phyloP scores from a whole-genome alignment of 2,329 filamentous ascomycete species.

The Clarireedia sp. region DNA sequence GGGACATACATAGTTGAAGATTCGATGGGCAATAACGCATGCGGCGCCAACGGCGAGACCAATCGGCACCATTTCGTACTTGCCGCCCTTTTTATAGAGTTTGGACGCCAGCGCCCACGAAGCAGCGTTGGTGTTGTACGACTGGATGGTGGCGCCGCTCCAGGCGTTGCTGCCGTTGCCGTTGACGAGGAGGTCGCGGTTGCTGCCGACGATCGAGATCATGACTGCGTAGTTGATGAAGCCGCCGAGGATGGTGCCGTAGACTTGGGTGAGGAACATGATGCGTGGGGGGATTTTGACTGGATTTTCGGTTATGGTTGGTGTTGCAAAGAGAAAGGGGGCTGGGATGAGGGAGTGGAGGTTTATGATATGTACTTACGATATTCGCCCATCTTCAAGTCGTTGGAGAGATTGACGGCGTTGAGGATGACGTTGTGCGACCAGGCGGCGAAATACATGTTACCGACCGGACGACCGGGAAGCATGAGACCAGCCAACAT shows the following conservation, averaged over 20 bases:
- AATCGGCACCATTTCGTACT: slow-evolving; percentile 42
- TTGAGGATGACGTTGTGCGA: slow-evolving; percentile 49
- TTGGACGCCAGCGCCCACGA: slow-evolving; percentile 44
- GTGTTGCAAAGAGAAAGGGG: neutral
- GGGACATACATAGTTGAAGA: slow-evolving; percentile 34
- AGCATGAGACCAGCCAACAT: slow-evolving; percentile 42
- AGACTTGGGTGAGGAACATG: slow-evolving; percentile 38
- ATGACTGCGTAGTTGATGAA: slow-evolving; percentile 41
- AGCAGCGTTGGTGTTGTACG: slow-evolving; percentile 37
- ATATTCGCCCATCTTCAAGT: slow-evolving; percentile 53
- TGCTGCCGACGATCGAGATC: slow-evolving; percentile 37
- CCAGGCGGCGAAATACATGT: slow-evolving; percentile 46
- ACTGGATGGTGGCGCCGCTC: slow-evolving; percentile 41
- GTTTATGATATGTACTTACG: slow-evolving; percentile 30
- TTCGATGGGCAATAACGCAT: slow-evolving; percentile 37
- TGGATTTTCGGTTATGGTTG: slow-evolving; percentile 23
- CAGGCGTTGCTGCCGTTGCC: slow-evolving; percentile 39
- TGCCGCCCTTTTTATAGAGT: slow-evolving; percentile 39
- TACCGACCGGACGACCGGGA: slow-evolving; percentile 33
- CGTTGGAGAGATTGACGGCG: slow-evolving; percentile 41
- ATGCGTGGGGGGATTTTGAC: slow-evolving; percentile 41
- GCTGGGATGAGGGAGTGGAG: too few relatives aligned
- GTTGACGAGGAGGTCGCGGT: slow-evolving; percentile 34
- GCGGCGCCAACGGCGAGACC: slow-evolving; percentile 42
- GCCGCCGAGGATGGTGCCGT: slow-evolving; percentile 36